Percentiles rank a stretch among this genome's conserved stretches.
These are phyloP conservation scores for Teratosphaeria destructans DNA, from an alignment of 2,329 filamentous ascomycete genomes.

Conservation along the genomic window DNA sequence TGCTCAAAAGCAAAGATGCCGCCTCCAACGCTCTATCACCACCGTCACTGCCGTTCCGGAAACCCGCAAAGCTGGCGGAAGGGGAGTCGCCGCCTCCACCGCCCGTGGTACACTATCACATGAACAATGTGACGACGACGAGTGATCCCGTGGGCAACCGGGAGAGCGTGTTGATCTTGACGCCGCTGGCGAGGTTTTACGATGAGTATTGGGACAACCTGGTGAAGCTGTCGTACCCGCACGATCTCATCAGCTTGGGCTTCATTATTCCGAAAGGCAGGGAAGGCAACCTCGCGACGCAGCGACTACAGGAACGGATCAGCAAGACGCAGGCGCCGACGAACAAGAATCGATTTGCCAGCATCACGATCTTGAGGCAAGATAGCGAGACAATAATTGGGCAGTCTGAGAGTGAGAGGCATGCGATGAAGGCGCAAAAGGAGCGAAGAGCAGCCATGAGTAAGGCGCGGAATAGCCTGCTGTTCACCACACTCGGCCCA, in stretches of 20 bases:
- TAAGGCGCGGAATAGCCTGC: slow-evolving; percentile 80
- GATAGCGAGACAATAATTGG: slow-evolving; percentile 76
- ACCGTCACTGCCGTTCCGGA: slow-evolving; percentile 63
- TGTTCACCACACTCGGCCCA: slow-evolving; percentile 90
- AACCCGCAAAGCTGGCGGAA: slow-evolving; percentile 45
- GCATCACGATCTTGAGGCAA: slow-evolving; percentile 87
- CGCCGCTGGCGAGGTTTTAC: slow-evolving; percentile 88
- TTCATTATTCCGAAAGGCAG: slow-evolving; percentile 94
- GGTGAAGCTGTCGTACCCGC: slow-evolving; percentile 71
- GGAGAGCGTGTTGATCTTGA: slow-evolving; percentile 83
- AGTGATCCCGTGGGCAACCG: slow-evolving; percentile 62
- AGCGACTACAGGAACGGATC: slow-evolving; percentile 73
- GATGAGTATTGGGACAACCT: slow-evolving; percentile 93
- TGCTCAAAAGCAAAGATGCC: slow-evolving; percentile 41
- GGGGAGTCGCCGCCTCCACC: slow-evolving; percentile 54
- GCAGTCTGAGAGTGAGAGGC: slow-evolving; percentile 78
- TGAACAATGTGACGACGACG: slow-evolving; percentile 88
- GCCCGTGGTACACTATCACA: slow-evolving; percentile 82
- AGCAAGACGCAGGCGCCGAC: slow-evolving; percentile 75
- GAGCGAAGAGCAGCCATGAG: slow-evolving; percentile 79
- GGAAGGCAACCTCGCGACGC: slow-evolving; percentile 79
- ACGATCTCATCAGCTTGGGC: slow-evolving; percentile 85
- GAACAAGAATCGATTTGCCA: slow-evolving; percentile 75
- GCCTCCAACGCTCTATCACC: slow-evolving; percentile 63
- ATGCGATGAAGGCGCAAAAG: slow-evolving; percentile 88